Percentiles rank a stretch among this genome's conserved stretches.
These are phyloP conservation scores for Isabelozyma rhagii DNA, from an alignment of 805 yeast species.

Conservation along the genomic window DNA sequence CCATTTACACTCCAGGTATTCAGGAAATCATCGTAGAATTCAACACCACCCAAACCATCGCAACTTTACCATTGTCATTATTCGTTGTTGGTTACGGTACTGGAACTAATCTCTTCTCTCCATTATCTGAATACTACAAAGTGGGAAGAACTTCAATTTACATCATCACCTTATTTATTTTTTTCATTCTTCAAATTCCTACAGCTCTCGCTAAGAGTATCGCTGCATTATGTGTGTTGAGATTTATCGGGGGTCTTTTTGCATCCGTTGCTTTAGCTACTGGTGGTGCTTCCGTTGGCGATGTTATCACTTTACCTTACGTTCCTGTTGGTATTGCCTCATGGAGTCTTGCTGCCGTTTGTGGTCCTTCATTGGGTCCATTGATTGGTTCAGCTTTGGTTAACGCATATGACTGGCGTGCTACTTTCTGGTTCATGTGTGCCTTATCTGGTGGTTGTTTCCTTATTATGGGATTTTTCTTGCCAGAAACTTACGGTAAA, in stretches of 20 bases:
- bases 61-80: slow-evolving; percentile 49
- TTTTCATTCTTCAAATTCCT: slow-evolving; percentile 53
- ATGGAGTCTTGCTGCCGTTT: slow-evolving; percentile 54
- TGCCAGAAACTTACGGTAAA: slow-evolving; percentile 49
- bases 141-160: slow-evolving; percentile 55
- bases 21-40: slow-evolving; percentile 44
- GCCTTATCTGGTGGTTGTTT: slow-evolving; percentile 24
- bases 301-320: slow-evolving; percentile 40
- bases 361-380: slow-evolving; percentile 58
- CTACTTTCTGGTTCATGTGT: slow-evolving; percentile 51
- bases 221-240: slow-evolving; percentile 47
- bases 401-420: slow-evolving; percentile 45
- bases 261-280: slow-evolving; percentile 57
- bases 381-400: slow-evolving; percentile 52
- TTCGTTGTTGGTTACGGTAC: slow-evolving; percentile 61
- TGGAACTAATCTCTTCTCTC: slow-evolving; percentile 59
- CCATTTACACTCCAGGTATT: slow-evolving; percentile 53
- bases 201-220: slow-evolving; percentile 50
- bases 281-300: slow-evolving; percentile 58
- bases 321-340: slow-evolving; percentile 46
- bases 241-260: slow-evolving; percentile 53
- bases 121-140: slow-evolving; percentile 53
- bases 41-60: slow-evolving; percentile 40
- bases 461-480: slow-evolving; percentile 27
- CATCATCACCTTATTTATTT: slow-evolving; percentile 43